phyloP scores from a whole-genome alignment of 306 rosid species.

The Parietaria judaica region DNA sequence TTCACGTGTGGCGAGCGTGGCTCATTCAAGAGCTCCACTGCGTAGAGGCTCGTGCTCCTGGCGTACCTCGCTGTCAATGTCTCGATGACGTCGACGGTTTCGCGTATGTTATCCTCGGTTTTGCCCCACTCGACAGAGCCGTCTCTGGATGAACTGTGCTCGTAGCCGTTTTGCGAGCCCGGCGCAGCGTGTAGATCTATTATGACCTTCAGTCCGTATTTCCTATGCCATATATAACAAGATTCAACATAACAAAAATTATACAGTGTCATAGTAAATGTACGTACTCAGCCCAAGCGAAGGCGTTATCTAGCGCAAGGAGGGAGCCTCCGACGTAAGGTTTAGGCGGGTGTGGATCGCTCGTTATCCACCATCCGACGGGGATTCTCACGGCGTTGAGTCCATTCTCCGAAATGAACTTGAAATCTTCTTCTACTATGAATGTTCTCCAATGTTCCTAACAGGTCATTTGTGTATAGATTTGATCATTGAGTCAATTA shows the following conservation, averaged over 20 bases:
- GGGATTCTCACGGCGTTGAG: conserved; percentile 71
- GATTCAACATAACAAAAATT: no score
- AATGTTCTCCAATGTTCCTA: conserved; percentile 73
- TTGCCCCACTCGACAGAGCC: conserved; percentile 63
- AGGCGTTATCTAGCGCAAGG: conserved; percentile 56
- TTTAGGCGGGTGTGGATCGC: conserved; percentile 60
- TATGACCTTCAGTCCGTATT: conserved; percentile 56
- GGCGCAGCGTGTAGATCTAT: conserved; percentile 84
- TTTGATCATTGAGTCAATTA: background rate
- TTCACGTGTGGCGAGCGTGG: conserved; percentile 50
- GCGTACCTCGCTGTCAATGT: conserved; percentile 66
- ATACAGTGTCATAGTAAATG: no score
- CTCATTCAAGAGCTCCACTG: conserved; percentile 69
- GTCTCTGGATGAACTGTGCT: conserved; percentile 64
- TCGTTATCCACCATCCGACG: conserved; percentile 89
- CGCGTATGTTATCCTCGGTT: conserved; percentile 43
- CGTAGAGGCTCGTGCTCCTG: conserved; percentile 44
- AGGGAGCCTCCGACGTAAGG: conserved; percentile 77
- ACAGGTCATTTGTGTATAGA: background rate
- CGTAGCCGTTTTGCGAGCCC: conserved; percentile 60
- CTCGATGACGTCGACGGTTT: conserved; percentile 59
- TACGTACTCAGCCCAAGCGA: conserved; percentile 65
- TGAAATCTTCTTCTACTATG: conserved; percentile 61
- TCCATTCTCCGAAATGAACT: conserved; percentile 45
- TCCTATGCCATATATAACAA: conserved; percentile 26